Conservation (phyloP, 257 asterid species). For the Lavandula angustifolia region DNA sequence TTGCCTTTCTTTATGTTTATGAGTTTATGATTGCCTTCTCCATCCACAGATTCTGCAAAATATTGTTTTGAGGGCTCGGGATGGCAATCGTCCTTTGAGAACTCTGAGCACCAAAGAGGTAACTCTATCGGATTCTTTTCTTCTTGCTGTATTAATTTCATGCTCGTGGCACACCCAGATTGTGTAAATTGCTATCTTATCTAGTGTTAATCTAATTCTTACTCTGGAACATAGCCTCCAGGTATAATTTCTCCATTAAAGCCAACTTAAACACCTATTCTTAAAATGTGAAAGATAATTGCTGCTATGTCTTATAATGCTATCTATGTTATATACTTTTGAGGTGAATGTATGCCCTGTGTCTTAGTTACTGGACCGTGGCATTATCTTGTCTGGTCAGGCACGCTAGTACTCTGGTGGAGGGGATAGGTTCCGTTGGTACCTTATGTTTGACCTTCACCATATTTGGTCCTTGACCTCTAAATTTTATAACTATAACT, state of each 20-base stretch:
- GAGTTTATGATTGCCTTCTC: conserved; percentile 30
- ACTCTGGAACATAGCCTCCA: conserved; percentile 12
- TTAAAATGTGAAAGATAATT: not conserved
- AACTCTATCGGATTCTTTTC: conserved; percentile 1
- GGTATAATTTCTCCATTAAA: conserved; percentile 5
- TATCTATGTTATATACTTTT: not conserved
- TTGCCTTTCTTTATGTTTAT: conserved; percentile 11
- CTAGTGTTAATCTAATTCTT: not conserved
- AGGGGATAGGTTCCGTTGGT: not conserved
- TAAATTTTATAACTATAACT: not conserved
- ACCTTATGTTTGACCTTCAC: conserved; percentile 2
- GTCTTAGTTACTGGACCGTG: not conserved
- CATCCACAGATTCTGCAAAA: conserved; percentile 79
- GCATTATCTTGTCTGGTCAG: too few species aligned
- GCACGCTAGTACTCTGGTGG: too few species aligned
- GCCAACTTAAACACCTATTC: conserved; percentile 2
- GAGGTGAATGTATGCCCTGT: not conserved
- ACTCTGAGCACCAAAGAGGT: conserved; percentile 98
- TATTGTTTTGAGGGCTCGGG: conserved; percentile 69
- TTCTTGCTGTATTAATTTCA: conserved; percentile 19
- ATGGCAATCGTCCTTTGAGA: conserved; percentile 65
- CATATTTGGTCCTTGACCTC: not conserved
- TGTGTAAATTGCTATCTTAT: not conserved
- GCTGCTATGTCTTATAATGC: not conserved
- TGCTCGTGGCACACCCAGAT: conserved; percentile 11